Base-by-base conservation (phyloP, 306 rosid genomes). In the Trifolium pratense region DNA sequence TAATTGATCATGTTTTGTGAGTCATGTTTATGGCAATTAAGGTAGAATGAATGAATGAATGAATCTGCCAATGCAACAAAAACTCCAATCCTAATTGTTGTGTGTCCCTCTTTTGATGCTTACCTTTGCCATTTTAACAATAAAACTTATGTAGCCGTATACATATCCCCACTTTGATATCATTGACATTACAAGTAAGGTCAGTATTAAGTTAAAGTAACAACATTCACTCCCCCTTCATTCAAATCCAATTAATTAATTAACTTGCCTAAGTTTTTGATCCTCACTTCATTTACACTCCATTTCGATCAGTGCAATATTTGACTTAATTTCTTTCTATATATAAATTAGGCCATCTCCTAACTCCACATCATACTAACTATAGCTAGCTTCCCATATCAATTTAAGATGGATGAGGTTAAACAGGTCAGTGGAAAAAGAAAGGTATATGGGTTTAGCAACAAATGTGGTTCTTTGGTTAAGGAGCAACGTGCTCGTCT, bases 401-500 rank as follows among this genome's bases (percentile, higher is more conserved):
- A 29, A 29, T 29, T 29, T 4, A 29, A 29, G 32, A 29, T 29
- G 32, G 32, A 4, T 29, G 32, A 29, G 10, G 40, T 36, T 6
- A 36, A 36, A 8, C 2, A 62, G 40, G 11, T 80, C 43, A 85
- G 37, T 11, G 46, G 64, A 20, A 86, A 86, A 78, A 81, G 74
- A 70, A 86, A 78, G 71, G 63, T 79, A 34, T 5, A 74, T 67
- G 81, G 95, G 0, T 85, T 91, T 66, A 83, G 87, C 52, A 79
- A 85, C 65, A 88, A 89, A 81, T 91, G 98, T 67, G 83, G 90
- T 62, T 80, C 89, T 55, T 73, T 91, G 61, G 88, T 87, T 42
- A 91, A 88, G 80, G 87, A 94, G 75, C 98, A 94, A 64, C 94
- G 94, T 37, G 96, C 94, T 48, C 89, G 96, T 20, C 80, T 93